Evolutionary conservation across 805 yeast genomes (phyloP), one percentile per base, ranked within the genome.

Genomic region (Metschnikowia lochheadii): DNA sequence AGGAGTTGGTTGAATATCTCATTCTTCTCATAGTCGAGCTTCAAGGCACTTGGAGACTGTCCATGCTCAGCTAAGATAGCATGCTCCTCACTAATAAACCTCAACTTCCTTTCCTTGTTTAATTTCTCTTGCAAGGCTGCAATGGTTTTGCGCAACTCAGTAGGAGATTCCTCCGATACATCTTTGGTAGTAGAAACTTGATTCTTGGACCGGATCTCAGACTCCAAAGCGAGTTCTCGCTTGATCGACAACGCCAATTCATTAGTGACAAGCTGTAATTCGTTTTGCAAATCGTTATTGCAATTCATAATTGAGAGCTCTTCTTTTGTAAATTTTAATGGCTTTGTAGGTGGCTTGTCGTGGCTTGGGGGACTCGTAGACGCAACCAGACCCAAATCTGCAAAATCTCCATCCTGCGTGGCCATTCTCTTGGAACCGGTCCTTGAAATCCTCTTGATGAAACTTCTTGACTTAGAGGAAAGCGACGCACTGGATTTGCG

Each of bases 81-180:
- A 56, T 84, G 83, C 54, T 85, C 91, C 58, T 87, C 94, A 29
- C 89, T 83, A 29, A 84, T 79, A 56, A 78, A 82, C 47, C 95
- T 68, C 49, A 81, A 77, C 55, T 80, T 70, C 53, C 92, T 72
- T 62, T 87, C 92, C 31, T 80, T 81, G 49, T 79, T 80, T 50
- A 87, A 63, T 53, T 79, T 77, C 41, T 78, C 79, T 38, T 84
- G 78, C 50, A 87, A 61, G 20, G 77, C 77, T 1, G 79, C 72
- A 29, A 85, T 76, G 32, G 72, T 40, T 40, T 52, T 52, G 49
- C 58, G 49, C 53, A 59, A 73, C 31, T 73, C 68, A 17, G 75
- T 66, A 10, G 70, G 48, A 44, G 69, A 69, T 13, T 57, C 49
- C 42, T 66, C 72, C 13, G 46, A 37, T 23, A n/a, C 10, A 8